Evolutionary conservation across 192 early-diverging fungal genomes (phyloP).

Genomic region (Dimargaris cristalligena): DNA sequence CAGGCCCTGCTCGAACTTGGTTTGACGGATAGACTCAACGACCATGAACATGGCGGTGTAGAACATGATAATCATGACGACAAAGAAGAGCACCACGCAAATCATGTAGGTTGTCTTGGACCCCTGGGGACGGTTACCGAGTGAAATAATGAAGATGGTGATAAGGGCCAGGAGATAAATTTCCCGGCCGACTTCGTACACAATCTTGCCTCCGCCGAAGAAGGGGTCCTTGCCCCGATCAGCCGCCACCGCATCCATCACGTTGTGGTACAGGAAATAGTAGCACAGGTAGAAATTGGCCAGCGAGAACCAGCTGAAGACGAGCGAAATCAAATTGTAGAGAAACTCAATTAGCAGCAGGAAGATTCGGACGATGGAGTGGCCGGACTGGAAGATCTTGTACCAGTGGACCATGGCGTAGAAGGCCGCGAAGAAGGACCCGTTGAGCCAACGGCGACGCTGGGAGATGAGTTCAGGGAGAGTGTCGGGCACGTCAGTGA

Average conservation of each 20-base stretch:
- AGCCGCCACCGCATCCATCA: slow-evolving; percentile 14
- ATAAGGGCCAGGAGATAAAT: slow-evolving; percentile 70
- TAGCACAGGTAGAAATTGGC: slow-evolving; percentile 85
- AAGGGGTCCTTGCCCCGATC: slow-evolving; percentile 33
- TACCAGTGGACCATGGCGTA: slow-evolving; percentile 67
- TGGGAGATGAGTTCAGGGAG: slow-evolving; percentile 90
- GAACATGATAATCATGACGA: slow-evolving; percentile 74
- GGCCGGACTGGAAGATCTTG: slow-evolving; percentile 60
- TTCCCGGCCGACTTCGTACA: slow-evolving; percentile 49
- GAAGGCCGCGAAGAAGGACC: slow-evolving; percentile 83
- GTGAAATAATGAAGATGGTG: slow-evolving; percentile 67
- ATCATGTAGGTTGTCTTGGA: slow-evolving; percentile 57
- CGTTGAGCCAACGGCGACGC: slow-evolving; percentile 93
- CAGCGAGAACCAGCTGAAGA: slow-evolving; percentile 85
- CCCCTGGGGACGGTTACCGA: slow-evolving; percentile 95
- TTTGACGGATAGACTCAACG: slow-evolving; percentile 26
- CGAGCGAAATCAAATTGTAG: slow-evolving; percentile 63
- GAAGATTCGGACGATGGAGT: slow-evolving; percentile 51
- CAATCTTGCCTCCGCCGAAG: slow-evolving; percentile 33
- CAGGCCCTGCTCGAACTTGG: slow-evolving; percentile 23
- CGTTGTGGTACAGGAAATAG: slow-evolving; percentile 54
- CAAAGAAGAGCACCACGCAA: slow-evolving; percentile 65
- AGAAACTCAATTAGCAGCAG: slow-evolving; percentile 59
- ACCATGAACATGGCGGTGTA: slow-evolving; percentile 54
- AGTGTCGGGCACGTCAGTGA: slow-evolving; percentile 85